Evolutionary conservation across 192 early-diverging fungal genomes (phyloP).

Genomic region (Entrophospora sp.): DNA sequence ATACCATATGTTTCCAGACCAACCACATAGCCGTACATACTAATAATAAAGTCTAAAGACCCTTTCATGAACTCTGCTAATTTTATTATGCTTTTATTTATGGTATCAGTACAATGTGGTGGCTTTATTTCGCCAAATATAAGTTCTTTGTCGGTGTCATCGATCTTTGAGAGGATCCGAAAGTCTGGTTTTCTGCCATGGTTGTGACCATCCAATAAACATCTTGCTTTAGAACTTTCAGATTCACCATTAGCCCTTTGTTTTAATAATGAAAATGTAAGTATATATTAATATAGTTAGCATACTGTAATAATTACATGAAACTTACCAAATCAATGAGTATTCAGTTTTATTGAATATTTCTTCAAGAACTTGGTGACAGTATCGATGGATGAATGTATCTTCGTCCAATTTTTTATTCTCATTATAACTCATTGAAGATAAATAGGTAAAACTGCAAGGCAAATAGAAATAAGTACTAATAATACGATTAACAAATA

Average conservation of each 20-base stretch:
- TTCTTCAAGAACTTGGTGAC: conserved; percentile 3
- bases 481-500: conserved; percentile 4
- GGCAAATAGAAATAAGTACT: background rate
- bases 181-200: conserved; percentile 10
- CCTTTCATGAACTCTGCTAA: conserved; percentile 10
- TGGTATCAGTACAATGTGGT: background rate
- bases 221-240: conserved; percentile 9
- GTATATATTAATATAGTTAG: background rate
- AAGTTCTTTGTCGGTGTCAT: background rate
- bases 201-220: background rate
- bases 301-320: conserved; percentile 1
- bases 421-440: conserved; percentile 7
- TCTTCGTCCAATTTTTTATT: conserved; percentile 11
- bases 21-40: background rate
- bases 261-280: background rate
- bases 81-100: conserved; percentile 9
- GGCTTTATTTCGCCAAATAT: conserved; percentile 9
- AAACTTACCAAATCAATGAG: conserved; percentile 8
- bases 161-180: background rate
- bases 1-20: background rate
- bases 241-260: conserved; percentile 2
- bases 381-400: background rate
- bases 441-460: conserved; percentile 8
- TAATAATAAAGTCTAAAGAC: background rate
- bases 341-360: conserved; percentile 5